phyloP scores from a whole-genome alignment of 208 protist species.

The Trypanosoma mega region DNA sequence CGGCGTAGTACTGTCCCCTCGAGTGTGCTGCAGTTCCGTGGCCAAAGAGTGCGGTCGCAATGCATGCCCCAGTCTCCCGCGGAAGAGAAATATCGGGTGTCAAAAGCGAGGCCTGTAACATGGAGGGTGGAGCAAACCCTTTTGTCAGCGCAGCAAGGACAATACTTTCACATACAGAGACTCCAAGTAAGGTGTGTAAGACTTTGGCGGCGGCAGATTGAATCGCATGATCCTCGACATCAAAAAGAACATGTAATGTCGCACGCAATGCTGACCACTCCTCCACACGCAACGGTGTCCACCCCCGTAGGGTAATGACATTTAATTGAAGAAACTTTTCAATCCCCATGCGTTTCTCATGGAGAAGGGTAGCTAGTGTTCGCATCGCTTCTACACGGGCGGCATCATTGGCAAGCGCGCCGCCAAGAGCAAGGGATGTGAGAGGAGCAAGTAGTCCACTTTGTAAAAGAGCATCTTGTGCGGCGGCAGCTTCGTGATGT shows the following conservation, averaged over 20 bases:
- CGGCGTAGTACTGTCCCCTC: conserved; percentile 69
- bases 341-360: conserved; percentile 30
- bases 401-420: conserved; percentile 63
- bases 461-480: conserved; percentile 40
- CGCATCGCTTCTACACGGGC: conserved; percentile 75
- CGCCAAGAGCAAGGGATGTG: conserved; percentile 54
- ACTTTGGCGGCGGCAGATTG: conserved; percentile 50
- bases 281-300: not conserved
- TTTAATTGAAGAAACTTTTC: conserved; percentile 44
- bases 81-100: conserved; percentile 17
- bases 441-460: conserved; percentile 57
- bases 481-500: conserved; percentile 10
- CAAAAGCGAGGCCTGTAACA: conserved; percentile 3
- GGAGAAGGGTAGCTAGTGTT: conserved; percentile 47
- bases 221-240: conserved; percentile 48
- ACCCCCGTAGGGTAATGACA: conserved; percentile 23
- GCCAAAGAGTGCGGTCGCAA: conserved; percentile 28
- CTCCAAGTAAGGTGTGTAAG: conserved; percentile 34
- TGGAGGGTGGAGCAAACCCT: conserved; percentile 18
- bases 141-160: conserved; percentile 19
- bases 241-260: conserved; percentile 57
- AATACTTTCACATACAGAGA: conserved; percentile 20
- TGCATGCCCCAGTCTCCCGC: conserved; percentile 19
- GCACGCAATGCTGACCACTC: conserved; percentile 43
- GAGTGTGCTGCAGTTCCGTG: not conserved